Conservation (phyloP, 2,329 filamentous ascomycete genomes). For the Clonostachys rosea region DNA sequence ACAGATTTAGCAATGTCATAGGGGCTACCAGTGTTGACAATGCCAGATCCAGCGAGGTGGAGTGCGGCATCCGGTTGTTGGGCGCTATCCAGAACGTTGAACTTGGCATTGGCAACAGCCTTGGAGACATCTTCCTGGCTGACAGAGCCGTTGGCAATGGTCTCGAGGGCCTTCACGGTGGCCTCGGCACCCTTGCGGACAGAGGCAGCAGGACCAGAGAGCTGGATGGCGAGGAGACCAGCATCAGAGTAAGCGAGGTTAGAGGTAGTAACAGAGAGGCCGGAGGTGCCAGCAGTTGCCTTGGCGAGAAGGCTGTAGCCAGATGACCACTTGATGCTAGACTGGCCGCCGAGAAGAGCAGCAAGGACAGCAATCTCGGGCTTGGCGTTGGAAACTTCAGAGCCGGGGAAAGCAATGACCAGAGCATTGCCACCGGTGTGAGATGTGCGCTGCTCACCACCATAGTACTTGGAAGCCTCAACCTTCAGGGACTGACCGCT, state of each 20-base stretch:
- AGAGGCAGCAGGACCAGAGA: constrained; percentile 69
- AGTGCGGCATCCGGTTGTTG: constrained; percentile 75
- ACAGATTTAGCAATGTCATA: constrained; percentile 79
- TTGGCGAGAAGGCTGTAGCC: constrained; percentile 90
- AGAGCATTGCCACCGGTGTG: constrained; percentile 75
- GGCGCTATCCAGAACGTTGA: constrained; percentile 77
- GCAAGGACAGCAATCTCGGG: constrained; percentile 85
- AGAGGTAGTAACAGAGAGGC: constrained; percentile 66
- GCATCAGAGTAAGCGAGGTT: constrained; percentile 91
- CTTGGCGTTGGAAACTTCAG: constrained; percentile 77
- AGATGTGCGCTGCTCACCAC: constrained; percentile 87
- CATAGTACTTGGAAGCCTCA: constrained; percentile 78
- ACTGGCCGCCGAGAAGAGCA: constrained; percentile 83
- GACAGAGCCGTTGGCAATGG: constrained; percentile 69
- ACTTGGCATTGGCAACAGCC: constrained; percentile 90
- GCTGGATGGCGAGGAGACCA: constrained; percentile 79
- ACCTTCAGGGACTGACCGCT: constrained; percentile 50
- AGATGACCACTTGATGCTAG: constrained; percentile 90
- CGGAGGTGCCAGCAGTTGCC: constrained; percentile 61
- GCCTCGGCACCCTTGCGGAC: constrained; percentile 72
- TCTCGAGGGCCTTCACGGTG: constrained; percentile 78
- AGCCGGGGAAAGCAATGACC: constrained; percentile 90
- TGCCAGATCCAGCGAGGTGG: constrained; percentile 77
- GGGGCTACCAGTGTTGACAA: constrained; percentile 76
- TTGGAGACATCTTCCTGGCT: constrained; percentile 85